Conservation (phyloP, 2,329 filamentous ascomycete genomes). For the Xylariaceae sp. region DNA sequence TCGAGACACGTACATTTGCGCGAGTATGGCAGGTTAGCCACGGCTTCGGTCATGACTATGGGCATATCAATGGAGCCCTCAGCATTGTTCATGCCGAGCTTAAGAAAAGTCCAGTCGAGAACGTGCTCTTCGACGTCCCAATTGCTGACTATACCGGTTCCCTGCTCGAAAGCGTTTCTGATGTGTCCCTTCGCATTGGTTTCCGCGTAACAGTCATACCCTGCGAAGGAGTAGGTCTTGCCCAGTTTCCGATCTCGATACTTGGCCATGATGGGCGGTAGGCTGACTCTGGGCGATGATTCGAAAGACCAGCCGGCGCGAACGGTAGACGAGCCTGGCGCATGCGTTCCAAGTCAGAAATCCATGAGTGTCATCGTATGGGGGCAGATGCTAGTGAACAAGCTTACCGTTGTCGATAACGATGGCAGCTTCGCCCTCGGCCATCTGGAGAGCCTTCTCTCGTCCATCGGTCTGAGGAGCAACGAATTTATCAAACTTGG, state of each 20-base stretch:
- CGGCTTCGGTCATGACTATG: conserved; percentile 90
- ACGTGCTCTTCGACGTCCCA: conserved; percentile 98
- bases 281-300: conserved; percentile 66
- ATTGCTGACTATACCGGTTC: conserved; percentile 87
- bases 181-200: conserved; percentile 88
- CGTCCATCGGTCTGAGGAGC: conserved; percentile 61
- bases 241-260: conserved; percentile 92
- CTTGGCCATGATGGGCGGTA: conserved; percentile 88
- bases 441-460: conserved; percentile 55
- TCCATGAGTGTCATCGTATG: not conserved
- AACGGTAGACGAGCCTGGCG: conserved; percentile 73
- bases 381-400: not conserved
- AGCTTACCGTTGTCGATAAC: conserved; percentile 90
- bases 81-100: conserved; percentile 75
- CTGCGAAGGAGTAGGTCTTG: conserved; percentile 87
- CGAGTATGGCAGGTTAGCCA: conserved; percentile 85
- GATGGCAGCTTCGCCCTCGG: conserved; percentile 64
- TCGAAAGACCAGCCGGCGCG: conserved; percentile 98
- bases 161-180: conserved; percentile 83
- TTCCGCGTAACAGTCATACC: conserved; percentile 89
- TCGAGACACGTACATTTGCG: conserved; percentile 63
- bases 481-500: conserved; percentile 53
- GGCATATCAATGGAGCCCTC: conserved; percentile 75
- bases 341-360: conserved; percentile 11
- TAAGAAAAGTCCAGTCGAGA: conserved; percentile 90